phyloP scores from a whole-genome alignment of 192 early-diverging fungal genomes.

The Coemansia sp. region DNA sequence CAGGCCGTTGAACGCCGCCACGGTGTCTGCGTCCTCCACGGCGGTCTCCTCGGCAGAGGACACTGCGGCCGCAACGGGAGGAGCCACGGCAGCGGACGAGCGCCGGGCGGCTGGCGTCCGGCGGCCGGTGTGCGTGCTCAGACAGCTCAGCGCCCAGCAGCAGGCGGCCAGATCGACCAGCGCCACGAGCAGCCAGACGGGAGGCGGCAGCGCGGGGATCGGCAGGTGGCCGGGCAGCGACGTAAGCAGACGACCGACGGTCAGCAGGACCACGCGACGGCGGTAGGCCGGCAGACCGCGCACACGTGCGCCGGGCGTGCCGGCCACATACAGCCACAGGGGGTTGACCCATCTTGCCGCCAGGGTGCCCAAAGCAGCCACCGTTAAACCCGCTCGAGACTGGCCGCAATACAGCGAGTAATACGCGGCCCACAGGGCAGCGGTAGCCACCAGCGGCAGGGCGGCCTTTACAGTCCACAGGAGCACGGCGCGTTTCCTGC shows the following conservation, averaged over 20 bases:
- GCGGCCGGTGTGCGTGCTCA: no score
- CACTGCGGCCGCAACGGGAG: no score
- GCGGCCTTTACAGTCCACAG: slow-evolving; percentile 23
- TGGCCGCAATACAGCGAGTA: slow-evolving; percentile 7
- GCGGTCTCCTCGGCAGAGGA: neutral
- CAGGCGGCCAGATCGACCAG: slow-evolving; percentile 16
- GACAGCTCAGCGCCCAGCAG: no score
- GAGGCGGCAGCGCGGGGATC: neutral
- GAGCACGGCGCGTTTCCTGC: slow-evolving; percentile 23
- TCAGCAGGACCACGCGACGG: slow-evolving; percentile 14
- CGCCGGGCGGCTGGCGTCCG: no score
- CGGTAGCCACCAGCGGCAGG: slow-evolving; percentile 9
- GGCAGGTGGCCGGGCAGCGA: slow-evolving; percentile 9
- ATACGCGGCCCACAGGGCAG: slow-evolving; percentile 19
- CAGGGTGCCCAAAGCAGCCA: neutral
- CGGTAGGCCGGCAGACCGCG: slow-evolving; percentile 31
- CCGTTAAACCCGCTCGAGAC: slow-evolving; percentile 14
- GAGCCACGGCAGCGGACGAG: no score
- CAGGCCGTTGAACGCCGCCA: slow-evolving; percentile 26
- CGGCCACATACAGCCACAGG: slow-evolving; percentile 36
- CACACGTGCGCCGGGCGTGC: slow-evolving; percentile 24
- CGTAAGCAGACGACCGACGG: slow-evolving; percentile 14
- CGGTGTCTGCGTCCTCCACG: slow-evolving; percentile 10
- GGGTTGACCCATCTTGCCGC: slow-evolving; percentile 16
- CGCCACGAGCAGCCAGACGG: slow-evolving; percentile 4